Percentiles rank a stretch among this genome's conserved stretches.
These are phyloP conservation scores for Sphaerobolus stellatus DNA, from an alignment of 1,284 basidiomycete species.

Conservation along the genomic window DNA sequence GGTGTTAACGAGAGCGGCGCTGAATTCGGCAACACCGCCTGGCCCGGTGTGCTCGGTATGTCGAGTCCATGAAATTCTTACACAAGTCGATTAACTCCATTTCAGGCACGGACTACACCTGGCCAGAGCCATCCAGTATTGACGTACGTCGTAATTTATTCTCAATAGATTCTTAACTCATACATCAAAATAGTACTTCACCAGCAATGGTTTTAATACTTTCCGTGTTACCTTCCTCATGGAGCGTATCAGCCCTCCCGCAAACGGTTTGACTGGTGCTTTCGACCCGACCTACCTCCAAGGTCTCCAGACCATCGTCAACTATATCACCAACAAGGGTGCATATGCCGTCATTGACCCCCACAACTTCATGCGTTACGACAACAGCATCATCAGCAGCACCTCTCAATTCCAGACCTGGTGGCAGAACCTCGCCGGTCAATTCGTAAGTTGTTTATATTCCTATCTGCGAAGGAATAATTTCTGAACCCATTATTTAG, in stretches of 20 bases:
- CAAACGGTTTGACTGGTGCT: slow-evolving; percentile 51
- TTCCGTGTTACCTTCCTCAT: slow-evolving; percentile 63
- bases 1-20: slow-evolving; percentile 65
- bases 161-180: slow-evolving; percentile 1
- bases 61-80: not conserved
- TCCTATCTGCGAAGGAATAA: not conserved
- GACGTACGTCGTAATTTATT: slow-evolving; percentile 33
- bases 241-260: slow-evolving; percentile 54
- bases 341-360: slow-evolving; percentile 57
- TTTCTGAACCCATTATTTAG: slow-evolving; percentile 25
- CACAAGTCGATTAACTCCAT: not conserved
- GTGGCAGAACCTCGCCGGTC: slow-evolving; percentile 55
- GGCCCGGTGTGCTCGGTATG: slow-evolving; percentile 46
- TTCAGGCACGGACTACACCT: slow-evolving; percentile 44
- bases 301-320: slow-evolving; percentile 50
- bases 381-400: slow-evolving; percentile 47
- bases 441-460: slow-evolving; percentile 44
- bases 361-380: slow-evolving; percentile 63
- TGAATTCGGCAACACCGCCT: slow-evolving; percentile 48
- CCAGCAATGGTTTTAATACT: slow-evolving; percentile 56
- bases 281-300: slow-evolving; percentile 54
- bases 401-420: slow-evolving; percentile 54
- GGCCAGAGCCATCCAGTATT: slow-evolving; percentile 46
- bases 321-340: slow-evolving; percentile 61
- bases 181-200: slow-evolving; percentile 44